A percentile compares a stretch with the other conserved stretches of the same genome.
These are phyloP conservation scores for Melanopsichium pennsylvanicum DNA, from an alignment of 1,284 basidiomycete species.

Conservation along the genomic window DNA sequence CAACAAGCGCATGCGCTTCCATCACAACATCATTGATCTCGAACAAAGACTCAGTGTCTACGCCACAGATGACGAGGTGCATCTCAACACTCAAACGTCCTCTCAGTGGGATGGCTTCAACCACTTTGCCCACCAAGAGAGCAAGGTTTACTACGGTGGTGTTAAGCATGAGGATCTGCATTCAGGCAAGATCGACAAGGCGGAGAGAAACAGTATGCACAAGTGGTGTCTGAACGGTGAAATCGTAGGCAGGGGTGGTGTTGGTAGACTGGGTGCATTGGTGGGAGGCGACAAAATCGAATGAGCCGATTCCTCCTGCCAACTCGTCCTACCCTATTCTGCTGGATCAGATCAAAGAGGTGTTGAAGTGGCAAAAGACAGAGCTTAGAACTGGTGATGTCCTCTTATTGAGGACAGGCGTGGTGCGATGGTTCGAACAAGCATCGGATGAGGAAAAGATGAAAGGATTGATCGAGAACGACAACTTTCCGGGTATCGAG, in stretches of 20 bases:
- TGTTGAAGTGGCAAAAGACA: slow-evolving; percentile 25
- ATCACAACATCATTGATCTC: slow-evolving; percentile 36
- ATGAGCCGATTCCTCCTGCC: slow-evolving; percentile 15
- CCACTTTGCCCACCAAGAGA: slow-evolving; percentile 35
- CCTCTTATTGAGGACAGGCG: slow-evolving; percentile 28
- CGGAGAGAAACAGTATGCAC: slow-evolving; percentile 32
- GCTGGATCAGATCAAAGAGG: slow-evolving; percentile 30
- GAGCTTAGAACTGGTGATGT: slow-evolving; percentile 27
- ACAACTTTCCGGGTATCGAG: slow-evolving; percentile 40
- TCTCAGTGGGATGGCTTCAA: slow-evolving; percentile 48
- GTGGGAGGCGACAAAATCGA: slow-evolving; percentile 35
- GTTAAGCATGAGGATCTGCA: slow-evolving; percentile 36
- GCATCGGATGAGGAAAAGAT: slow-evolving; percentile 21
- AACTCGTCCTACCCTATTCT: slow-evolving; percentile 35
- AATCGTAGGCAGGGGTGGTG: slow-evolving; percentile 36
- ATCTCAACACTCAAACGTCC: slow-evolving; percentile 44
- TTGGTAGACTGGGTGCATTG: slow-evolving; percentile 45
- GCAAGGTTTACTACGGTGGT: slow-evolving; percentile 32
- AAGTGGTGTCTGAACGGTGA: slow-evolving; percentile 32
- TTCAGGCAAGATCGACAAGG: slow-evolving; percentile 20
- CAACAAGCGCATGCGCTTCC: slow-evolving; percentile 24
- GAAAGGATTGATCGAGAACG: slow-evolving; percentile 34
- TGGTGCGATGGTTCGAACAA: slow-evolving; percentile 39
- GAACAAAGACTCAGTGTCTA: slow-evolving; percentile 34
- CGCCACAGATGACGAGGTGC: slow-evolving; percentile 41